Base-by-base conservation (phyloP, 768 basidiomycete species). In the Cystobasidium ongulense region DNA sequence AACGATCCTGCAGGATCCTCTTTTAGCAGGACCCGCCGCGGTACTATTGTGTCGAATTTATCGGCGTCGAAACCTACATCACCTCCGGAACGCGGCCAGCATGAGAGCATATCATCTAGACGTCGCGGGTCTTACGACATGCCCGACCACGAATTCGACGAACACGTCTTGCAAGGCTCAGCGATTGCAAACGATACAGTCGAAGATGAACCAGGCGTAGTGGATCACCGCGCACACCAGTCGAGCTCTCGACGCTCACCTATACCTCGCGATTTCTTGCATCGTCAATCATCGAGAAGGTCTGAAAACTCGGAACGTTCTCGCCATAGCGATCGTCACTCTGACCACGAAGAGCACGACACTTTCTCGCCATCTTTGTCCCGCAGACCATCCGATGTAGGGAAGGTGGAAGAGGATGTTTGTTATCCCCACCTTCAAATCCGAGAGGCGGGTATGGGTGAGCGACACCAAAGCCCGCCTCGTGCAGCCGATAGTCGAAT, bases 381-480 rank as follows among this genome's bases (percentile, higher is more conserved):
- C 0, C 74, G 77, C 1, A 76, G 74, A 10, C 75, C 77, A 15
- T 77, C 76, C 0, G 63, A 70, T 10, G 62, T 75, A 36, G 76
- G 75, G 63, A 59, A 76, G 41, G 75, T 76, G 31, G 77, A 78
- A 61, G 77, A 79, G 61, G 78, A 79, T 72, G 77, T 79, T 59
- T 79, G 78, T 50, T 79, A 77, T 72, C 78, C 78, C 1, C 75
- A 76, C 2, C 76, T 72, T 10, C 35, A 73, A n/a, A 68, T 63
- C 43, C 46, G 63, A 27, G 63, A 66, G 23, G 63, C 64, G 31
- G 50, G 43, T 1, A 50, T 73, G 62, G 39, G 39, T 10, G 64
- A 46, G 23, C 52, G 68, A 3, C 53, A 53, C 8, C 52, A 43
- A 15, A 36, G 68, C 18, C 68, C 53, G 27, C 54, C 68, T 41